phyloP scores from a whole-genome alignment of 2,329 filamentous ascomycete genomes.

The Colletotrichum scovillei region DNA sequence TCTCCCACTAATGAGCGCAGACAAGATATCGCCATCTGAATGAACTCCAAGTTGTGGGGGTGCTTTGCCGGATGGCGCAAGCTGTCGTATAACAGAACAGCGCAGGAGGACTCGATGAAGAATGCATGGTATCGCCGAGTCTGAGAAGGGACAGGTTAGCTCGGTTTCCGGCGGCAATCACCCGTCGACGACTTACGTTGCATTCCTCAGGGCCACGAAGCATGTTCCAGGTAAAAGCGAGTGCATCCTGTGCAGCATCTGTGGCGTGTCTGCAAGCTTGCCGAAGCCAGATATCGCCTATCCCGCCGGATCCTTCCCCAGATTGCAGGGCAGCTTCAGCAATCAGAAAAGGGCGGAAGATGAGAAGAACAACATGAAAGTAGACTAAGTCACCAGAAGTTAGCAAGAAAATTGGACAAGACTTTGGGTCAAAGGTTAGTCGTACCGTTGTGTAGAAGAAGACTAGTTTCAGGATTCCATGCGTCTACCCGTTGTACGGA shows the following conservation, averaged over 20 bases:
- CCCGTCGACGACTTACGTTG: neutral
- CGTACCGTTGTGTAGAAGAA: constrained; percentile 23
- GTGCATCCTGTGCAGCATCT: constrained; percentile 44
- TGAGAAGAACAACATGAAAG: constrained; percentile 19
- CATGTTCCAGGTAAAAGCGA: constrained; percentile 37
- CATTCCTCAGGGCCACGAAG: constrained; percentile 21
- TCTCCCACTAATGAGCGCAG: constrained; percentile 37
- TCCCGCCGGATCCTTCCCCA: constrained; percentile 21
- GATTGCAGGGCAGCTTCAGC: constrained; percentile 29
- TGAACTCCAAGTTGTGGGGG: constrained; percentile 35
- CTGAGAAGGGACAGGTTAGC: neutral
- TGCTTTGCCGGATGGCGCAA: constrained; percentile 43
- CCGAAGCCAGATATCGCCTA: constrained; percentile 44
- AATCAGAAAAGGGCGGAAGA: constrained; percentile 28
- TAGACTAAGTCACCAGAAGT: neutral
- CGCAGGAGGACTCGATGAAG: constrained; percentile 44
- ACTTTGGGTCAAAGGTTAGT: too few species aligned
- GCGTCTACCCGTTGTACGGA: neutral
- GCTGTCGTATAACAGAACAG: constrained; percentile 44
- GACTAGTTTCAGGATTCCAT: constrained; percentile 26
- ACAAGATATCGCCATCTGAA: constrained; percentile 26
- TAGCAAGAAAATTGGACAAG: neutral
- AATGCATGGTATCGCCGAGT: constrained; percentile 40
- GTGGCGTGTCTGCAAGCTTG: constrained; percentile 44
- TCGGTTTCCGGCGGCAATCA: neutral